A percentile compares a stretch with the other conserved stretches of the same genome.
These are phyloP conservation scores for Terfezia boudieri DNA, from an alignment of 495 filamentous ascomycete genomes.

Conservation along the genomic window DNA sequence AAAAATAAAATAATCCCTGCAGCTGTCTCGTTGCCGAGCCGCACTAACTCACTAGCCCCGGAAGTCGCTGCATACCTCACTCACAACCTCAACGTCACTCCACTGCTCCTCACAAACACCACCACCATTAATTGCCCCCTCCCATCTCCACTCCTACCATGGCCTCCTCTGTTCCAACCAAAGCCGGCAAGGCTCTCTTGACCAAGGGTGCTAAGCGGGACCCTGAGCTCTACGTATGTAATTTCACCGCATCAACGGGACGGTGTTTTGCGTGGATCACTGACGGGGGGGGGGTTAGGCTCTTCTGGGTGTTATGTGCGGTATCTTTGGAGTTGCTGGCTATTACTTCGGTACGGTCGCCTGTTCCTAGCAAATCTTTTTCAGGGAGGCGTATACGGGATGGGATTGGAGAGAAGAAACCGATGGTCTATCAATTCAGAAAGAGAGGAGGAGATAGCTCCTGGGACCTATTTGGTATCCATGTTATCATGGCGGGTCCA, in stretches of 20 bases:
- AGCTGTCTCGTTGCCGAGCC: too few relatives aligned
- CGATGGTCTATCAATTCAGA: neutral
- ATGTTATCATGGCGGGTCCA: neutral
- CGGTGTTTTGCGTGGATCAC: neutral
- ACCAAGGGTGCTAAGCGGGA: conserved; percentile 48
- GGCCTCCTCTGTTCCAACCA: neutral
- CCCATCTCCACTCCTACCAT: neutral
- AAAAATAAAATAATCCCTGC: too few relatives aligned
- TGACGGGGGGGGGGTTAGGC: conserved; percentile 32
- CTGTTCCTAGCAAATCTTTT: neutral
- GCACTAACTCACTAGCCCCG: too few relatives aligned
- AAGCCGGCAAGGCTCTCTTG: conserved; percentile 26
- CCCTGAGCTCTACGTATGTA: conserved; percentile 58
- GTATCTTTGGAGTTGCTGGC: conserved; percentile 66
- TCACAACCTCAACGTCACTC: too few relatives aligned
- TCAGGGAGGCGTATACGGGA: too few relatives aligned
- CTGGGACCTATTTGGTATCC: too few relatives aligned
- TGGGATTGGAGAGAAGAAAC: too few relatives aligned
- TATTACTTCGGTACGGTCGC: conserved; percentile 46
- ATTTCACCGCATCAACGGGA: neutral
- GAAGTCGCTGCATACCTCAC: too few relatives aligned
- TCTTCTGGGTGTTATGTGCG: conserved; percentile 75
- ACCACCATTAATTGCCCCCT: too few relatives aligned
- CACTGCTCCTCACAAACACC: too few relatives aligned
- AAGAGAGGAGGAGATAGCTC: neutral